phyloP scores from a whole-genome alignment of 2,329 filamentous ascomycete genomes.

The Lasiodiplodia sp. region DNA sequence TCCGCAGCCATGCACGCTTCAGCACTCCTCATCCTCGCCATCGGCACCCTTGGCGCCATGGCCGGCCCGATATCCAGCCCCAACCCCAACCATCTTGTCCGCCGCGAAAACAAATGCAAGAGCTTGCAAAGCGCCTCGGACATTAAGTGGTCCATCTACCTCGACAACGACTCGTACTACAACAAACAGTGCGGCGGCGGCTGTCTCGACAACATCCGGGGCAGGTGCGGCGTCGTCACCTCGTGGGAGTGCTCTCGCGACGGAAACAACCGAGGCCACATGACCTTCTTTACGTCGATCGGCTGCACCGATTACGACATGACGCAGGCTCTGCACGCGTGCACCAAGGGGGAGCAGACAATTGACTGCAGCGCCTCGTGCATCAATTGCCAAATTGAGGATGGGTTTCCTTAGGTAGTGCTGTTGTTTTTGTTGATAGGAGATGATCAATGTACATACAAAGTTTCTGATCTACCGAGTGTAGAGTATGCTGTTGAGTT shows the following conservation, averaged over 20 bases:
- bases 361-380: background rate
- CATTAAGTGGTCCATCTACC: background rate
- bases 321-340: constrained; percentile 1
- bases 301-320: background rate
- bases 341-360: background rate
- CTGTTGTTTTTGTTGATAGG: too few species aligned
- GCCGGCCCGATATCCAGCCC: background rate
- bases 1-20: background rate
- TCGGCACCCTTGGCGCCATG: background rate
- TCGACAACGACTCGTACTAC: background rate
- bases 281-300: background rate
- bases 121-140: background rate
- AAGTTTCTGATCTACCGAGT: too few species aligned
- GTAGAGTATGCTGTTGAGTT: too few species aligned
- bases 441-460: too few species aligned
- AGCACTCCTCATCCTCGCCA: background rate
- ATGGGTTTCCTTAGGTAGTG: too few species aligned
- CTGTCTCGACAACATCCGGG: constrained; percentile 22
- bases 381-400: too few species aligned
- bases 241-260: background rate
- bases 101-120: background rate
- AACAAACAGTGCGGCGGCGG: constrained; percentile 6
- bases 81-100: background rate
- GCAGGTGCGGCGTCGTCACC: background rate
- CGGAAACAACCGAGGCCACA: background rate